phyloP scores from a whole-genome alignment of 2,329 filamentous ascomycete genomes.

The Sporothrix globosa region DNA sequence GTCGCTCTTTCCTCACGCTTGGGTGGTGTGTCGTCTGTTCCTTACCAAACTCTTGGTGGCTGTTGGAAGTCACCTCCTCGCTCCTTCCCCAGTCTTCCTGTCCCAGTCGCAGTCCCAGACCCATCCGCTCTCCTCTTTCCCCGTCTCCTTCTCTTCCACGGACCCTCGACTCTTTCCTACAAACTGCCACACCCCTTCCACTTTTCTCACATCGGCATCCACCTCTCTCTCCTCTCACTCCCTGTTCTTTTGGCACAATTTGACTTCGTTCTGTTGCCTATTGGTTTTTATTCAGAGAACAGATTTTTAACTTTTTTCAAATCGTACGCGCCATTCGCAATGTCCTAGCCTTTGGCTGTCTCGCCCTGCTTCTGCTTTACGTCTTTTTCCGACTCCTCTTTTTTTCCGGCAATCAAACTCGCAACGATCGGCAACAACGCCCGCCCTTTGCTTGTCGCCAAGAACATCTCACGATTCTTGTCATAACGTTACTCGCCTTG shows the following conservation, averaged over 20 bases:
- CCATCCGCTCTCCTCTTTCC: constrained; percentile 20
- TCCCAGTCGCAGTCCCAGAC: constrained; percentile 1
- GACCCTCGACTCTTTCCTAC: background rate
- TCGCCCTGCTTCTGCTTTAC: background rate
- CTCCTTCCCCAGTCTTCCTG: constrained; percentile 7
- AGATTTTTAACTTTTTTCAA: background rate
- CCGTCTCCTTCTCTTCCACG: background rate
- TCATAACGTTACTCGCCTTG: background rate
- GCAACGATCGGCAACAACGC: constrained; percentile 27
- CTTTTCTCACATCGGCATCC: constrained; percentile 27
- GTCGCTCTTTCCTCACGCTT: constrained; percentile 11
- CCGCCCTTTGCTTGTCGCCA: constrained; percentile 20
- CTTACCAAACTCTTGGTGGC: background rate
- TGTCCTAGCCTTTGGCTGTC: constrained; percentile 24
- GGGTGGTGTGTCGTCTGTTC: background rate
- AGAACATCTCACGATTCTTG: background rate
- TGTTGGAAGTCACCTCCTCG: background rate
- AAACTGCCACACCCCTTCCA: constrained; percentile 18
- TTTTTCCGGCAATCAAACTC: constrained; percentile 25
- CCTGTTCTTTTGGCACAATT: constrained; percentile 1
- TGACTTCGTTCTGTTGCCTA: background rate
- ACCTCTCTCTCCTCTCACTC: constrained; percentile 7
- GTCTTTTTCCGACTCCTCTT: background rate
- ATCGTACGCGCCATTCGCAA: constrained; percentile 17
- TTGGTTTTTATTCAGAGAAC: constrained; percentile 1